Percentiles rank a stretch among this genome's conserved stretches.
phyloP scores from a whole-genome alignment of 805 yeast species.

The Helenozyma rhizophorensis region DNA sequence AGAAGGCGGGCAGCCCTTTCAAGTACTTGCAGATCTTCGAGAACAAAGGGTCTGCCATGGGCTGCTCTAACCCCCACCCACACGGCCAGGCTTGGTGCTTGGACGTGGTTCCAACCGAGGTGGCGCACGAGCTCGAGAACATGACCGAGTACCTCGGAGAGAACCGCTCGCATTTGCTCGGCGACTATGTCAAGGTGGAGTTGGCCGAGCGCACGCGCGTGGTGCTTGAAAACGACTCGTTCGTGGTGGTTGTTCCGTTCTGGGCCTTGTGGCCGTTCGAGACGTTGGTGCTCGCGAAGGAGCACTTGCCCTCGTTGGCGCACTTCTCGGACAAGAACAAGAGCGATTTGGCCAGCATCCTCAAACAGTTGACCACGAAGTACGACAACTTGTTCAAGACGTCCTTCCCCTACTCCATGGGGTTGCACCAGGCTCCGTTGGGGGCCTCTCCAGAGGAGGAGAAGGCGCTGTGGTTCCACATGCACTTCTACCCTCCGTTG shows the following conservation, averaged over 20 bases:
- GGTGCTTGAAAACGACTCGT: conserved; percentile 57
- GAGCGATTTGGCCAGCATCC: conserved; percentile 50
- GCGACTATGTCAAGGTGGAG: conserved; percentile 59
- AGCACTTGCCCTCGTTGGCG: conserved; percentile 46
- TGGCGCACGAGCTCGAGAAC: conserved; percentile 50
- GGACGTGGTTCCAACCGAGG: conserved; percentile 62
- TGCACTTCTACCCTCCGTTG: conserved; percentile 78
- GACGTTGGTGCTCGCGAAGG: conserved; percentile 57
- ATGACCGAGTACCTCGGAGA: conserved; percentile 43
- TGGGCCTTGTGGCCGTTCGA: conserved; percentile 88
- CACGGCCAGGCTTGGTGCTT: conserved; percentile 83
- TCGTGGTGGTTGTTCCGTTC: conserved; percentile 67
- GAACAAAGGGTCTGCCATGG: conserved; percentile 77
- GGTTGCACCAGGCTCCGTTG: conserved; percentile 71
- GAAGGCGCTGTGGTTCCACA: conserved; percentile 50
- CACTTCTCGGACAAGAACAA: conserved; percentile 46
- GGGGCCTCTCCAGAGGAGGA: conserved; percentile 39
- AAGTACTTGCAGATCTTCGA: conserved; percentile 70
- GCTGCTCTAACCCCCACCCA: conserved; percentile 79
- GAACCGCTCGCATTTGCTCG: conserved; percentile 47
- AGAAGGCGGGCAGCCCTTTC: conserved; percentile 39
- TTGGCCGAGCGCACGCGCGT: conserved; percentile 46
- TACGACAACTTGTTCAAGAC: conserved; percentile 70
- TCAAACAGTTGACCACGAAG: conserved; percentile 52
- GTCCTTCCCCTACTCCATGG: conserved; percentile 78